Base-by-base conservation (phyloP, 352 stramenopile genomes). In the Pythium biforme region DNA sequence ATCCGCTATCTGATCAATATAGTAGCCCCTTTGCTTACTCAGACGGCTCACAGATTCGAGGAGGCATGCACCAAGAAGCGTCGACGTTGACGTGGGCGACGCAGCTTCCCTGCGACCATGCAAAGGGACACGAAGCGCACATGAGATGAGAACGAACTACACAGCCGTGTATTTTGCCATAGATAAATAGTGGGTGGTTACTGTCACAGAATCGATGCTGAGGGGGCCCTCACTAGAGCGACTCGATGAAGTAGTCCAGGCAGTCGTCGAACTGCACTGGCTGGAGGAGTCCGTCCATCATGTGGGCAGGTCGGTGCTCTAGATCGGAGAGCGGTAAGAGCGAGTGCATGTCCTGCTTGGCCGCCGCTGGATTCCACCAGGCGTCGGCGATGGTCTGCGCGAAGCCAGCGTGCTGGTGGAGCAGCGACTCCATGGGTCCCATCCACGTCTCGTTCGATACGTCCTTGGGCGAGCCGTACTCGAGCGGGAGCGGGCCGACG, bases 241-340 rank as follows among this genome's bases (percentile, higher is more conserved):
- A 64, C 41, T 72, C 63, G 45, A 74, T 72, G 17, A 74, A 59
- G 58, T 64, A 72, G 52, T 74, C 59, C 40, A 74, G 45, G 46
- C 68, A 74, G 20, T 72, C 68, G 45, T 74, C 68, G 20, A 74
- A 49, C 45, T 57, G 61, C 37, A 64, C 57, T 23, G 55, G 55
- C 33, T 62, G 55, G 20, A 47, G 20, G 8, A 34, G 34, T 17
- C 26, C 34, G 23, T 64, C 57, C 46, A 56, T 31, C 4, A n/a
- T n/a, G 25, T 55, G 23, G 15, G 29, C 20, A 20, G 47, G 27
- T 39, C 43, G 56, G 11, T 48, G 43, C 15, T 74, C 68, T 27
- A 60, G 6, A 15, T 72, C 68, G 26, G 57, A 52, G 23, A 72
- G 53, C 12, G 68, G 67, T 11, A 63, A 54, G 15, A 66, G 22